Evolutionary conservation across 2,329 filamentous ascomycete species (phyloP).

Genomic region (Gnomoniopsis sp.): DNA sequence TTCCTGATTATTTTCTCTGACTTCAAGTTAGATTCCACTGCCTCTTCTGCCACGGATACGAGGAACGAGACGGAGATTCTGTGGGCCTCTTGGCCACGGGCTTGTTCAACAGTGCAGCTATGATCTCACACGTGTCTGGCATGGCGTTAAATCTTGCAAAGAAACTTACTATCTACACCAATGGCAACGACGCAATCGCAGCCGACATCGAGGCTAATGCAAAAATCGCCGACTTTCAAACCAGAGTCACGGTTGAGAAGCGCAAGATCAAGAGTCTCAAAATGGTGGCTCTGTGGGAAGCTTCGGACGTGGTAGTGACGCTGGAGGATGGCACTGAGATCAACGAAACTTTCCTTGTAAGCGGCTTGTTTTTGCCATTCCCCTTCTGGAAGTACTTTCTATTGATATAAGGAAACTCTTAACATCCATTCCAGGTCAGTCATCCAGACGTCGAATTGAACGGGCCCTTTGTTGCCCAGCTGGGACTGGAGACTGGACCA

Average conservation of each 20-base stretch:
- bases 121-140: constrained; percentile 1
- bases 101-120: neutral
- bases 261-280: constrained; percentile 12
- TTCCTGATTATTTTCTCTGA: too few relatives aligned
- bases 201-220: neutral
- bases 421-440: neutral
- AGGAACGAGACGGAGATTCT: constrained; percentile 46
- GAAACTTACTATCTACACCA: constrained; percentile 13
- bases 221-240: constrained; percentile 4
- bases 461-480: constrained; percentile 4
- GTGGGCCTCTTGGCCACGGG: constrained; percentile 33
- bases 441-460: constrained; percentile 7
- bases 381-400: neutral
- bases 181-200: constrained; percentile 5
- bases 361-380: neutral
- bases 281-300: constrained; percentile 1
- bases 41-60: constrained; percentile 58
- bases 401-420: neutral
- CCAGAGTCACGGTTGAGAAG: constrained; percentile 9
- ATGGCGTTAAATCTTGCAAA: constrained; percentile 12
- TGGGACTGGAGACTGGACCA: constrained; percentile 4
- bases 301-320: constrained; percentile 12
- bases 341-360: constrained; percentile 10
- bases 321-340: constrained; percentile 14
- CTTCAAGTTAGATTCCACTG: constrained; percentile 30